Conservation (phyloP, 768 basidiomycete species). For the Hortiboletus flavorubellus region DNA sequence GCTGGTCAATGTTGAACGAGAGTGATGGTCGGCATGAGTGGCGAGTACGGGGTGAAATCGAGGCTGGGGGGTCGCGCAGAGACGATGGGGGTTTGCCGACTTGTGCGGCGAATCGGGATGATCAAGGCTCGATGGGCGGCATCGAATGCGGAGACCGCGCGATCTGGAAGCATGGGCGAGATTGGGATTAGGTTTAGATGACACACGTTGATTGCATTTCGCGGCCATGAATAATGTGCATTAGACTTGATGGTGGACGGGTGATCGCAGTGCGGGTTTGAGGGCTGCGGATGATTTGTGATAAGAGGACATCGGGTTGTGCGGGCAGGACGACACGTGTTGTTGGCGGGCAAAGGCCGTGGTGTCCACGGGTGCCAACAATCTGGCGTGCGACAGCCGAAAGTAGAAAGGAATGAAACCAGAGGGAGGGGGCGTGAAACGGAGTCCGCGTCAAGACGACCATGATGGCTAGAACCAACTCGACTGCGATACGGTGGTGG, state of each 20-base stretch:
- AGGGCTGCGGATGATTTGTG: constrained; percentile 12
- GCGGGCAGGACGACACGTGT: constrained; percentile 23
- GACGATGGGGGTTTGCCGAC: constrained; percentile 5
- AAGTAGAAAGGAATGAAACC: constrained; percentile 11
- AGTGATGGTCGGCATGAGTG: neutral
- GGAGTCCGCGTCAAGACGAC: neutral
- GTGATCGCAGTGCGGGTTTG: constrained; percentile 2
- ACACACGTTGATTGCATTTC: constrained; percentile 15
- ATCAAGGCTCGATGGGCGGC: constrained; percentile 7
- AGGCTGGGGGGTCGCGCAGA: neutral
- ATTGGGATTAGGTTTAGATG: constrained; percentile 23
- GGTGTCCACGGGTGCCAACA: constrained; percentile 21
- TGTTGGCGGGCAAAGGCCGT: constrained; percentile 9
- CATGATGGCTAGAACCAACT: constrained; percentile 3
- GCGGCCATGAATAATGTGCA: constrained; percentile 10
- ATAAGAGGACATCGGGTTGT: constrained; percentile 4
- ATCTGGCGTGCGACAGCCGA: neutral
- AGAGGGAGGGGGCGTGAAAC: constrained; percentile 1
- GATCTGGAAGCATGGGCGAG: constrained; percentile 18
- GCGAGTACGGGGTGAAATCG: neutral
- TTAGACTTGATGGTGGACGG: constrained; percentile 6
- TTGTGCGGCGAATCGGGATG: constrained; percentile 20
- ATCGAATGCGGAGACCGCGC: constrained; percentile 21
- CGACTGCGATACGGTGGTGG: constrained; percentile 19
- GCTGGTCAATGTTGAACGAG: no score